These are phyloP conservation scores for Carex littledalei DNA, from an alignment of 176 grass and related monocot genomes.

Conservation along the genomic window DNA sequence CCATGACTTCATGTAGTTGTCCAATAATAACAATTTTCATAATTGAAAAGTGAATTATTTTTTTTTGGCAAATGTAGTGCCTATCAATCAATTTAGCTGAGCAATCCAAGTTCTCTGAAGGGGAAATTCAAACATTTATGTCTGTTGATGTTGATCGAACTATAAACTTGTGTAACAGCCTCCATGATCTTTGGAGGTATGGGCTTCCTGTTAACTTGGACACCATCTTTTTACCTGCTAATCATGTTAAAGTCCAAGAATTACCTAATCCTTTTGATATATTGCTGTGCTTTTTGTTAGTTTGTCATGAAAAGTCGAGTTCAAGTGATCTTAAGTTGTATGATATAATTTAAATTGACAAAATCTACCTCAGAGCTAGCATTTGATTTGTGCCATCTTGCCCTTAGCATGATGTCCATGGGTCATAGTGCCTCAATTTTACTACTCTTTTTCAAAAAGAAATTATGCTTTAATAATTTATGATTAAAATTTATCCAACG, in stretches of 20 bases:
- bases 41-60: constrained; percentile 4
- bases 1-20: not conserved
- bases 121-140: constrained; percentile 96
- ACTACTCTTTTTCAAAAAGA: not conserved
- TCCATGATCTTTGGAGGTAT: constrained; percentile 97
- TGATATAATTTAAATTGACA: not conserved
- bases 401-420: not conserved
- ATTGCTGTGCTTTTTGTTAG: not conserved
- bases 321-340: not conserved
- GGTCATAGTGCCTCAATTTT: not conserved
- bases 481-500: not conserved
- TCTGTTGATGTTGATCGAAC: constrained; percentile 89
- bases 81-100: constrained; percentile 71
- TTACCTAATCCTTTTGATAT: not conserved
- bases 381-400: not conserved
- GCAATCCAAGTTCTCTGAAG: constrained; percentile 90
- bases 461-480: not conserved
- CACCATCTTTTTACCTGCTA: not conserved
- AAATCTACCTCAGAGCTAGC: not conserved
- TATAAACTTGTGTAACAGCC: constrained; percentile 81
- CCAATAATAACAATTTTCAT: not conserved
- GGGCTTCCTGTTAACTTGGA: not conserved
- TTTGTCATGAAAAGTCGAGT: not conserved
- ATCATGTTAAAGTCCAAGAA: not conserved
- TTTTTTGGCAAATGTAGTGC: constrained; percentile 47